Conservation (phyloP, 306 rosid genomes). For the Glycine latifolia region DNA sequence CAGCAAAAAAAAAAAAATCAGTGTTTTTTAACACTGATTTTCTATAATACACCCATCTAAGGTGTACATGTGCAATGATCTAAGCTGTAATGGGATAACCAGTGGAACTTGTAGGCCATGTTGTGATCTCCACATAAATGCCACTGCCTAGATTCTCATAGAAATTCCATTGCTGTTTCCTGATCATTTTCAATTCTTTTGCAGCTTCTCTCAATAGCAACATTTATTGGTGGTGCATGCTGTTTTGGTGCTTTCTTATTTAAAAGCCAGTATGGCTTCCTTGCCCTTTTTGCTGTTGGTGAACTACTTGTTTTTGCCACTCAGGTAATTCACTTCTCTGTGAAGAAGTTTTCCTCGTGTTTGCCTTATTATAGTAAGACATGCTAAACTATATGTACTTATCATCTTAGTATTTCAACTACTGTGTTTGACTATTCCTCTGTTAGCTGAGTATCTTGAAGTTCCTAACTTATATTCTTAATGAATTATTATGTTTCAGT, state of each 20-base stretch:
- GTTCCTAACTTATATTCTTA: slow-evolving; percentile 21
- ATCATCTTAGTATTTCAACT: no score
- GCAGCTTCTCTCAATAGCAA: slow-evolving; percentile 80
- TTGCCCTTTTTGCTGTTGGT: slow-evolving; percentile 77
- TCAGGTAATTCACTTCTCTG: slow-evolving; percentile 65
- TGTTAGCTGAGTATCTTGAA: not conserved
- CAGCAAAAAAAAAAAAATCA: no score
- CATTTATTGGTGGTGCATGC: slow-evolving; percentile 72
- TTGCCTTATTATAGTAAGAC: no score
- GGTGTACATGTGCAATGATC: not conserved
- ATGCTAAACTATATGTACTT: no score
- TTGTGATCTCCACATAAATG: not conserved
- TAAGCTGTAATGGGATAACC: not conserved
- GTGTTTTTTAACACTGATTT: not conserved
- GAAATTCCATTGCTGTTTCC: slow-evolving; percentile 33
- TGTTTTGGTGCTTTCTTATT: slow-evolving; percentile 80
- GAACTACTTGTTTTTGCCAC: slow-evolving; percentile 85
- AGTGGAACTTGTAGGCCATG: no score
- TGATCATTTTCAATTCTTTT: slow-evolving; percentile 31
- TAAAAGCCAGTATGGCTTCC: slow-evolving; percentile 72
- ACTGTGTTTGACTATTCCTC: no score
- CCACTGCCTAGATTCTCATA: slow-evolving; percentile 12
- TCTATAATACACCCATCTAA: not conserved
- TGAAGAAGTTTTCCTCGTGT: no score
- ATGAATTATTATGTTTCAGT: slow-evolving; percentile 17